A percentile compares a stretch with the other conserved stretches of the same genome.
These are phyloP conservation scores for Populus hybrid DNA, from an alignment of 441 rosid genomes.

Conservation along the genomic window DNA sequence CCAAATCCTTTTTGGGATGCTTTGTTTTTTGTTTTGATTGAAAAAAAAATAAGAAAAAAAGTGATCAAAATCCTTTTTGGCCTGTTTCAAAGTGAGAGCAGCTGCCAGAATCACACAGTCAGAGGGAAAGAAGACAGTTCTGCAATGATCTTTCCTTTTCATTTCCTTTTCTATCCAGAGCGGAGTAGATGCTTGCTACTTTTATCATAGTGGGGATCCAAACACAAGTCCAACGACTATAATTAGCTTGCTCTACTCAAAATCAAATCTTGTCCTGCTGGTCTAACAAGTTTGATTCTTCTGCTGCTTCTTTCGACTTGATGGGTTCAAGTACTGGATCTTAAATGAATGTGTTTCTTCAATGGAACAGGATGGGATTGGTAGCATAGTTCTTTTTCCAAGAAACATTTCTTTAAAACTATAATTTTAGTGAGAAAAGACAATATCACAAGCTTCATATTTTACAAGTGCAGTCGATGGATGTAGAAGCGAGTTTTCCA, in stretches of 20 bases:
- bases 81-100: neutral
- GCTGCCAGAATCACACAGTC: no score
- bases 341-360: neutral
- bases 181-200: neutral
- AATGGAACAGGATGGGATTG: no score
- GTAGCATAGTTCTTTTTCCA: no score
- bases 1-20: neutral
- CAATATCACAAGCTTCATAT: neutral
- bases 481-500: neutral
- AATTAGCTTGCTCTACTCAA: neutral
- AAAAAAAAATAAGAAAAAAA: neutral
- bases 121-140: neutral
- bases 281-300: no score
- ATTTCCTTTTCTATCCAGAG: neutral
- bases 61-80: neutral
- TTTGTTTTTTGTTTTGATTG: neutral
- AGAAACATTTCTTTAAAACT: no score
- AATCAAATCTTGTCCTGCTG: neutral
- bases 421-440: neutral
- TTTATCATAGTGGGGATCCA: no score
- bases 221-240: neutral
- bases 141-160: neutral
- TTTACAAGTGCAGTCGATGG: neutral
- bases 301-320: no score
- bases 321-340: neutral